Percentiles rank a stretch among this genome's conserved stretches.
phyloP scores from a whole-genome alignment of 352 stramenopile genomes.

The Lagenidium sp. region DNA sequence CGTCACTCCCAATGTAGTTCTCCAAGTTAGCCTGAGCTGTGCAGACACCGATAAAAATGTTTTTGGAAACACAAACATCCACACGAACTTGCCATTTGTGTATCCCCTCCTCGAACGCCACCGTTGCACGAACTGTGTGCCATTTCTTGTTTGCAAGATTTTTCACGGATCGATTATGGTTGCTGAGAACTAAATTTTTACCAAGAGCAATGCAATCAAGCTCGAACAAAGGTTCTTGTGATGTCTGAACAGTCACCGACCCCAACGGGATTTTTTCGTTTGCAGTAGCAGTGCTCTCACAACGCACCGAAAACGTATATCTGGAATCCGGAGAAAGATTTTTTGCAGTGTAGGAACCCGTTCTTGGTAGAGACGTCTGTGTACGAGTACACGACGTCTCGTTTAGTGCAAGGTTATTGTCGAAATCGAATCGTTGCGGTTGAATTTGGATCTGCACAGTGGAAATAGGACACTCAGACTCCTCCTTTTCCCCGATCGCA shows the following conservation, averaged over 20 bases:
- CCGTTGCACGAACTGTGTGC: conserved; percentile 67
- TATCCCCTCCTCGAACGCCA: conserved; percentile 66
- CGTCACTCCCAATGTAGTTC: conserved; percentile 88
- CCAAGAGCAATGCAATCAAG: conserved; percentile 50
- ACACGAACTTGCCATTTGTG: conserved; percentile 86
- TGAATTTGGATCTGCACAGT: too few relatives aligned
- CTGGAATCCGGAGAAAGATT: too few relatives aligned
- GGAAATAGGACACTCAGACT: too few relatives aligned
- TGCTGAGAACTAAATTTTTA: conserved; percentile 69
- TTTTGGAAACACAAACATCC: conserved; percentile 86
- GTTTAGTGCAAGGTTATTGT: too few relatives aligned
- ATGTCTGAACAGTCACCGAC: too few relatives aligned
- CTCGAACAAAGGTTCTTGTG: conserved; percentile 67
- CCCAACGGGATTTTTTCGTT: neutral
- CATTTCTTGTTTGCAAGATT: conserved; percentile 89
- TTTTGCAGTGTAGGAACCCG: too few relatives aligned
- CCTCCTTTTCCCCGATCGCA: too few relatives aligned
- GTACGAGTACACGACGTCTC: too few relatives aligned
- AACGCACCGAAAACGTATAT: too few relatives aligned
- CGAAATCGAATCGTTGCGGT: too few relatives aligned
- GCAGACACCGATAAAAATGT: conserved; percentile 88
- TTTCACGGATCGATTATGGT: conserved; percentile 70
- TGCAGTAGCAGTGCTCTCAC: too few relatives aligned
- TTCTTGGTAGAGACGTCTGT: too few relatives aligned
- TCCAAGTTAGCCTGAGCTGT: conserved; percentile 60